Evolutionary conservation across 805 yeast genomes (phyloP).

Genomic region (Schizosaccharomyces japonicus): DNA sequence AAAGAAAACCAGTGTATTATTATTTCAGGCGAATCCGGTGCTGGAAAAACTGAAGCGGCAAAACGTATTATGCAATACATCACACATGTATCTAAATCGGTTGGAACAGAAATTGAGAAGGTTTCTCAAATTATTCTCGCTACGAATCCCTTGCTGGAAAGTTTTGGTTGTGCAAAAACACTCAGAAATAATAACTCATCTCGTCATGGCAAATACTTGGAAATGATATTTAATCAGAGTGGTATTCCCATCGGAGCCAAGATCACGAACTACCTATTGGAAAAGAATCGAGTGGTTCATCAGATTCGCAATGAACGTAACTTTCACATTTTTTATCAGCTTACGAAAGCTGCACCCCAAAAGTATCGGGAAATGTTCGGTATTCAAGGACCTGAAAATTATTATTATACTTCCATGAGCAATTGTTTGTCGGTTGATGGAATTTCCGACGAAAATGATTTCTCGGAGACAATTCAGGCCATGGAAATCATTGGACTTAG

Average conservation of each 20-base stretch:
- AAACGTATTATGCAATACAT: slow-evolving; percentile 81
- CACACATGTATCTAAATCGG: slow-evolving; percentile 36
- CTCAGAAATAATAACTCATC: slow-evolving; percentile 73
- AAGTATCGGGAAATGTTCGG: slow-evolving; percentile 66
- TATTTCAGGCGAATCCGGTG: slow-evolving; percentile 95
- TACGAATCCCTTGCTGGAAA: slow-evolving; percentile 74
- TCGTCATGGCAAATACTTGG: slow-evolving; percentile 80
- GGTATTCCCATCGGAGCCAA: slow-evolving; percentile 87
- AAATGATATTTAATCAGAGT: slow-evolving; percentile 58
- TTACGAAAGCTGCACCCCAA: slow-evolving; percentile 74
- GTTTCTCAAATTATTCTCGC: slow-evolving; percentile 96
- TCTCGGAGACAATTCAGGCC: slow-evolving; percentile 56
- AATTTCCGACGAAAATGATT: slow-evolving; percentile 63
- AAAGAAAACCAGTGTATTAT: slow-evolving; percentile 91
- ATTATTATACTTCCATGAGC: slow-evolving; percentile 66
- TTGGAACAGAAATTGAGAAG: slow-evolving; percentile 45
- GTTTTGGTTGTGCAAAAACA: slow-evolving; percentile 86
- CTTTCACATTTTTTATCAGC: slow-evolving; percentile 91
- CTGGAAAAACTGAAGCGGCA: slow-evolving; percentile 95
- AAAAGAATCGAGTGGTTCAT: slow-evolving; percentile 89
- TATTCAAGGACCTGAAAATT: slow-evolving; percentile 81
- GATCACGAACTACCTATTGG: slow-evolving; percentile 80
- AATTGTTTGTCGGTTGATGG: slow-evolving; percentile 71
- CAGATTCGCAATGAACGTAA: slow-evolving; percentile 83
- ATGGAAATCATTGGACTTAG: slow-evolving; percentile 70